phyloP scores from a whole-genome alignment of 176 grass and related monocot genomes.

The Coix lacrymajobi region DNA sequence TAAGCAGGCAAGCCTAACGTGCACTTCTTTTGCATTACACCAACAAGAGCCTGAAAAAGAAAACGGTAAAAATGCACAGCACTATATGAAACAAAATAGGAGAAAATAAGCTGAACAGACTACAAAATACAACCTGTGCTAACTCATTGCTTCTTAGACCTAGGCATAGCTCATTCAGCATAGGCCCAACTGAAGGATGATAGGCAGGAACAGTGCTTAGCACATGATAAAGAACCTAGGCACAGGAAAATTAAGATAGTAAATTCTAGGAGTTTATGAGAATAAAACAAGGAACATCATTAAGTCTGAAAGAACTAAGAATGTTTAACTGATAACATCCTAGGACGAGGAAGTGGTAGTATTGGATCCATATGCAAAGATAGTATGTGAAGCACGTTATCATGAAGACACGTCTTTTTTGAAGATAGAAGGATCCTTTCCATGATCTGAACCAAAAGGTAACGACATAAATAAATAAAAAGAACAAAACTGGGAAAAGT shows the following conservation, averaged over 20 bases:
- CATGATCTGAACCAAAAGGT: conserved; percentile 44
- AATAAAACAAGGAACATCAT: conserved; percentile 24
- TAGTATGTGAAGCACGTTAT: conserved; percentile 81
- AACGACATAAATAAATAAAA: background rate
- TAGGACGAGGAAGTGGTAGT: conserved; percentile 90
- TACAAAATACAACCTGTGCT: conserved; percentile 57
- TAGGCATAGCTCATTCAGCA: conserved; percentile 97
- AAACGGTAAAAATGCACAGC: conserved; percentile 26
- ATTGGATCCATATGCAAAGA: conserved; percentile 96
- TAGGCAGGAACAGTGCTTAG: conserved; percentile 70
- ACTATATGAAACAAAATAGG: background rate
- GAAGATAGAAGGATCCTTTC: conserved; percentile 80
- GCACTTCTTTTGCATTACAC: conserved; percentile 81
- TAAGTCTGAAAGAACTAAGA: conserved; percentile 30
- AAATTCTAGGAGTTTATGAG: background rate
- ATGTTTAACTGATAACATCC: conserved; percentile 90
- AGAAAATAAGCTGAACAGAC: conserved; percentile 2
- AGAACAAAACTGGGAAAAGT: background rate
- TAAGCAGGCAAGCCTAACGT: conserved; percentile 87
- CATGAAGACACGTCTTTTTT: conserved; percentile 90
- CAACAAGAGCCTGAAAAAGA: conserved; percentile 72
- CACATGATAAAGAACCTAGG: conserved; percentile 94
- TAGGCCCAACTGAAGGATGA: conserved; percentile 73
- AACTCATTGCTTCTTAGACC: conserved; percentile 74
- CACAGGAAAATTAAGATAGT: conserved; percentile 10